Conservation (phyloP, 1,284 basidiomycete genomes). For the Agaricales sp. region DNA sequence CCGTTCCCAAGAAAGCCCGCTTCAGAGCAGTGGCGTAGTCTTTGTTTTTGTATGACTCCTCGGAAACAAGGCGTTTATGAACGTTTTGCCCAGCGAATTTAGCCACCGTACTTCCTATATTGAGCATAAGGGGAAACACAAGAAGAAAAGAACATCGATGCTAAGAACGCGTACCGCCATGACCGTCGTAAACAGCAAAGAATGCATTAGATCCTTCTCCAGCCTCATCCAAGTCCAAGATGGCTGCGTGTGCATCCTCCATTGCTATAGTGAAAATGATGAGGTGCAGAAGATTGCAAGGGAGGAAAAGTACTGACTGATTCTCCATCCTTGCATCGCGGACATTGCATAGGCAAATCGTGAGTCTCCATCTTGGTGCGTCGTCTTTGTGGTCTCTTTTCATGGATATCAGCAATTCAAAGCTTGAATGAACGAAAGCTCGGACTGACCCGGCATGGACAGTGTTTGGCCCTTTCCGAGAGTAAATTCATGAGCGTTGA, state of each 20-base stretch:
- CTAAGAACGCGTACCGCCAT: slow-evolving; percentile 66
- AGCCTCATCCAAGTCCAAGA: slow-evolving; percentile 53
- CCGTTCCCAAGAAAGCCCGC: slow-evolving; percentile 86
- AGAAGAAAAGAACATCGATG: slow-evolving; percentile 7
- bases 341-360: slow-evolving; percentile 77
- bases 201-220: slow-evolving; percentile 59
- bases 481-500: not conserved
- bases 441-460: not conserved
- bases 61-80: slow-evolving; percentile 68
- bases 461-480: slow-evolving; percentile 2
- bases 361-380: slow-evolving; percentile 70
- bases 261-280: slow-evolving; percentile 52
- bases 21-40: slow-evolving; percentile 78
- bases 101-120: slow-evolving; percentile 76
- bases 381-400: slow-evolving; percentile 77
- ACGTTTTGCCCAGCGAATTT: slow-evolving; percentile 87
- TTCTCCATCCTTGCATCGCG: slow-evolving; percentile 99
- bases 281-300: slow-evolving; percentile 8
- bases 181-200: slow-evolving; percentile 98
- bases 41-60: slow-evolving; percentile 64
- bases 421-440: not conserved
- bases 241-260: slow-evolving; percentile 94
- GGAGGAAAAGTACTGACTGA: slow-evolving; percentile 57
- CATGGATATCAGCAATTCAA: not conserved
- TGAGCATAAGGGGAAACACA: slow-evolving; percentile 7